Base-by-base conservation (phyloP, 2,329 filamentous ascomycete genomes). In the Arthrocladium fulminans region DNA sequence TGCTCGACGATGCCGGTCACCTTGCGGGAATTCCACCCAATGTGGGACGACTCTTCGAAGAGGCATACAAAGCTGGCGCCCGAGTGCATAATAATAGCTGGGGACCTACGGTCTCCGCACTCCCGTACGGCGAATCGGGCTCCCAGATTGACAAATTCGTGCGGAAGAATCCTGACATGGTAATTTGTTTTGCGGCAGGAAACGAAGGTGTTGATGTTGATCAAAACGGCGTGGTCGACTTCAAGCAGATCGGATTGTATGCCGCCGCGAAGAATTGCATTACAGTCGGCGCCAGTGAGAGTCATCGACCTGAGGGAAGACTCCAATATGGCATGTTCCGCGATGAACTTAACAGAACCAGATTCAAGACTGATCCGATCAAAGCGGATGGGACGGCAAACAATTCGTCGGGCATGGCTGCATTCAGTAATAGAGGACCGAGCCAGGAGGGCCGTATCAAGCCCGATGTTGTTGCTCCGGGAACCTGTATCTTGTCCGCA, bases 191-290 rank as follows among this genome's bases (percentile, higher is more conserved):
- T 43, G 57, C 58, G 8, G 58, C 54, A 12, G 58, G 58, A 5
- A 60, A 60, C 38, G 51, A 54, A n/a, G 58, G 52, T 2, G 8
- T 22, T 4, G 52, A 57, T 29, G 13, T 7, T 7, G 27, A 29
- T 29, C 29, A 25, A 8, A 51, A 54, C 27, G 56, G 55, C 12
- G 27, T 40, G 12, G 51, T 53, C 19, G 54, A 57, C 41, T 27
- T 27, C 13, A 47, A 44, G 24, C 52, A 54, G 20, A 52, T 60
- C 29, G 56, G 56, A 6, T 45, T 53, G 9, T 47, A 58, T 41
- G 54, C 55, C 0, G 53, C 53, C 1, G 53, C 56, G 6, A 60
- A 60, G 47, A 60, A 60, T 38, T 58, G 56, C 48, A 58, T 60
- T 32, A 60, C 58, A 1, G 57, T 60, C 13, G 58, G 58, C 19